These are phyloP conservation scores for Theileria annulata DNA, from an alignment of 169 alveolate genomes.

Conservation along the genomic window DNA sequence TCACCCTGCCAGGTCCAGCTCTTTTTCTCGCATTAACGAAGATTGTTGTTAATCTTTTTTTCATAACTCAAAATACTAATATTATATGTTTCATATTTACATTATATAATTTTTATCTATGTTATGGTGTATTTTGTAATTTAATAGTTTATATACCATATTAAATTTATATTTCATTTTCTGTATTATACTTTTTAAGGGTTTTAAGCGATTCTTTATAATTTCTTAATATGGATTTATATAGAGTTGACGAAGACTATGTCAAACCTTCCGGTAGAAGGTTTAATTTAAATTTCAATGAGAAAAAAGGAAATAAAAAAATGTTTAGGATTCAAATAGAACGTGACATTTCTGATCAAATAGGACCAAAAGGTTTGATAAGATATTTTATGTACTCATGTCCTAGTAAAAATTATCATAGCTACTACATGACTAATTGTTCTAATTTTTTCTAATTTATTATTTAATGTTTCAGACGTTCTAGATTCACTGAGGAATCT, in stretches of 20 bases:
- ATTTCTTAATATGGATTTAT: neutral
- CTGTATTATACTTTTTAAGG: neutral
- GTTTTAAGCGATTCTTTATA: neutral
- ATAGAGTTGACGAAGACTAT: conserved; percentile 17
- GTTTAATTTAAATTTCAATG: neutral
- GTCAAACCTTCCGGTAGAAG: neutral
- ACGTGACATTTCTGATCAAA: conserved; percentile 9
- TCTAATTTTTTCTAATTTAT: neutral
- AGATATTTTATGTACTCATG: neutral
- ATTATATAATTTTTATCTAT: neutral
- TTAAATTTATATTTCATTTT: neutral
- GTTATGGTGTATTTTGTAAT: neutral
- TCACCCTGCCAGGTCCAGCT: neutral
- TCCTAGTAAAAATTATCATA: neutral
- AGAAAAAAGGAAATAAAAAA: conserved; percentile 1
- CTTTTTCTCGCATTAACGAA: conserved; percentile 12
- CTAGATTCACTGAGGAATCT: neutral
- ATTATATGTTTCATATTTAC: too few relatives aligned
- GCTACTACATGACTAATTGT: neutral
- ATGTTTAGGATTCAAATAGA: conserved; percentile 49
- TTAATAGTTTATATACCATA: neutral
- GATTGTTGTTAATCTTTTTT: conserved; percentile 52
- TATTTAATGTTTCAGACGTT: neutral
- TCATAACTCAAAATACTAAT: neutral
- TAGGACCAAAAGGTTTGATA: conserved; percentile 42